Evolutionary conservation across 78 protist genomes (phyloP).

Genomic region (Tieghemostelium lacteum): DNA sequence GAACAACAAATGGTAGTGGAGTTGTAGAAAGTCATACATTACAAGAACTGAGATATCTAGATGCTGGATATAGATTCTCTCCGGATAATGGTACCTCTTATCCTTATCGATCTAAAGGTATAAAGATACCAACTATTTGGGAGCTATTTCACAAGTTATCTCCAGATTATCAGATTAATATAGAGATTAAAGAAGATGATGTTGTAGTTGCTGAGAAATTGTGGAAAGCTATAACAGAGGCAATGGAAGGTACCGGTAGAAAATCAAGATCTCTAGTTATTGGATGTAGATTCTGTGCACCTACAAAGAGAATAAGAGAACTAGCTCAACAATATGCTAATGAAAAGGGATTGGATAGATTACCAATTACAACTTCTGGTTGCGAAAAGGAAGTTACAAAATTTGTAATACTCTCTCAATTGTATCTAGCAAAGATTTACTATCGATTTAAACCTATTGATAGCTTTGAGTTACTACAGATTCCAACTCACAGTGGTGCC

Average conservation of each 20-base stretch:
- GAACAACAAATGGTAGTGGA: slow-evolving; percentile 27
- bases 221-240: slow-evolving; percentile 26
- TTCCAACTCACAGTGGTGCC: slow-evolving; percentile 35
- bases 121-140: not conserved
- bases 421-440: slow-evolving; percentile 10
- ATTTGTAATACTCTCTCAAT: slow-evolving; percentile 5
- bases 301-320: slow-evolving; percentile 1
- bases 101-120: slow-evolving; percentile 47
- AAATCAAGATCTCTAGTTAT: slow-evolving; percentile 24
- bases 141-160: slow-evolving; percentile 18
- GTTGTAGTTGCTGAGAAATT: not conserved
- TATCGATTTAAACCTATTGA: slow-evolving; percentile 5
- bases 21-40: slow-evolving; percentile 23
- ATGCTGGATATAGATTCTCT: slow-evolving; percentile 37
- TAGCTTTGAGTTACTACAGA: slow-evolving; percentile 8
- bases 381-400: slow-evolving; percentile 46
- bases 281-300: slow-evolving; percentile 32
- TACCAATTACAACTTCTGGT: slow-evolving; percentile 47
- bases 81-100: slow-evolving; percentile 50
- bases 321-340: slow-evolving; percentile 1
- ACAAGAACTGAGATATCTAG: not conserved
- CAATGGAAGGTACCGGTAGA: not conserved
- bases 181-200: slow-evolving; percentile 59
- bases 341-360: not conserved
- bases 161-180: slow-evolving; percentile 3